Evolutionary conservation across 2,329 filamentous ascomycete genomes (phyloP), one percentile per base, ranked within the genome.

Genomic region (Penicillium sp.): DNA sequence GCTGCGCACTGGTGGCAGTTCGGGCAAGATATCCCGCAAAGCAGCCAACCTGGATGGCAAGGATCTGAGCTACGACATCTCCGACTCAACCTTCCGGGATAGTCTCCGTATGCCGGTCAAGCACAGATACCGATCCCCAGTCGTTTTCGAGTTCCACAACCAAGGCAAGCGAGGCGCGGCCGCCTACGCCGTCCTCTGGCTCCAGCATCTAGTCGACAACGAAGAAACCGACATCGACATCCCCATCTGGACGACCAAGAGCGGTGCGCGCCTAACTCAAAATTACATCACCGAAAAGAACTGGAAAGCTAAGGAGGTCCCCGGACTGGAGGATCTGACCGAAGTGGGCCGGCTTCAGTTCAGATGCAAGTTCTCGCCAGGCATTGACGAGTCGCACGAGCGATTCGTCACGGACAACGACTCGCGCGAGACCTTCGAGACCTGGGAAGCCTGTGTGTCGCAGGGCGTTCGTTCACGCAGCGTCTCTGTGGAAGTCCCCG

Each of bases 201-300:
- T 98, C 3, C 87, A 92, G 64, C 90, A 95, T 58, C 81, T 98
- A 9, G 82, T 88, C 11, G 95, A 98, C 70, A 89, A 90, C 58
- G 88, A 95, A 62, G 86, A 89, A 53, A 83, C 82, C 1, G 84
- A 89, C 14, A 88, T 97, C 68, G 89, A 95, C 64, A 82, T 98
- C n/a, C 95, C 94, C 0, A 89, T 99, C 58, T 98, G 92, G 90
- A 88, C 84, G 52, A 96, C 92, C 24, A 83, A 89, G 66, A 89
- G 90, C 58, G 82, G 88, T 0, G 80, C 85, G 60, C 87, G 94
- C 4, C 81, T 98, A 11, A 91, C 90, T 0, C 94, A 98, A 71
- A 98, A 96, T 72, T 97, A 94, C 75, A 89, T 97, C 69, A 96
- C 91, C 0, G 87, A 92, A 60, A 82, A 88, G 18, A 96, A 95